Base-by-base conservation (phyloP, 805 yeast species). In the Lipomyces mesembrius region DNA sequence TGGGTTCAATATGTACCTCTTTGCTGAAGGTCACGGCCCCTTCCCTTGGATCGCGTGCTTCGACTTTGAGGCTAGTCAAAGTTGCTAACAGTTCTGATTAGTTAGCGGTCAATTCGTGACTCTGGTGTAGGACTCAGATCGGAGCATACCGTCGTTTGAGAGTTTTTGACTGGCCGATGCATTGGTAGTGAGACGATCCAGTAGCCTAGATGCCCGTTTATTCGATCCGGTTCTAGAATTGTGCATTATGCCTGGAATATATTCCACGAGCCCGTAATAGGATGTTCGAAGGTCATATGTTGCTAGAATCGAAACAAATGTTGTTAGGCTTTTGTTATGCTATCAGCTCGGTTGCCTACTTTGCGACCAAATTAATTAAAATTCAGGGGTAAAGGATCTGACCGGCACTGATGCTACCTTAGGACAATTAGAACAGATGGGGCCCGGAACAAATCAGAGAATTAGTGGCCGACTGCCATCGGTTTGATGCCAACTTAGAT, bases 1-100 rank as follows among this genome's bases (percentile, higher is more conserved):
- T 5, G 22, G 49, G 8, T 43, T n/a, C 11, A 20, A 20, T n/a
- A 12, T 37, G 17, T 51, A 64, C 64, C 20, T 64, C 62, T 12
- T 14, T 35, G 14, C n/a, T 51, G 55, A 64, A 64, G 25, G 46
- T 35, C n/a, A 17, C 46, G 6, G 20, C 14, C 49, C 32, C 52
- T 8, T 39, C 20, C 35, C 46, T n/a, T 3, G 60, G 14, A 22
- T 61, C 53, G 7, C 62, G 62, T 8, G 62, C 64, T 17, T 57
- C 49, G 17, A 32, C 46, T 54, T 55, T 61, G 12, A 65, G 62
- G 25, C 25, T 35, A 12, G 17, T 25, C 34, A 52, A 52, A 14
- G 22, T 52, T 5, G 34, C 35, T 4, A 25, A 6, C 29, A 52
- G 17, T 25, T 52, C 55, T 52, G 49, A 43, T 43, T n/a, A 43